Evolutionary conservation across 2,329 filamentous ascomycete genomes (phyloP).

Genomic region (Alternaria ventricosa): DNA sequence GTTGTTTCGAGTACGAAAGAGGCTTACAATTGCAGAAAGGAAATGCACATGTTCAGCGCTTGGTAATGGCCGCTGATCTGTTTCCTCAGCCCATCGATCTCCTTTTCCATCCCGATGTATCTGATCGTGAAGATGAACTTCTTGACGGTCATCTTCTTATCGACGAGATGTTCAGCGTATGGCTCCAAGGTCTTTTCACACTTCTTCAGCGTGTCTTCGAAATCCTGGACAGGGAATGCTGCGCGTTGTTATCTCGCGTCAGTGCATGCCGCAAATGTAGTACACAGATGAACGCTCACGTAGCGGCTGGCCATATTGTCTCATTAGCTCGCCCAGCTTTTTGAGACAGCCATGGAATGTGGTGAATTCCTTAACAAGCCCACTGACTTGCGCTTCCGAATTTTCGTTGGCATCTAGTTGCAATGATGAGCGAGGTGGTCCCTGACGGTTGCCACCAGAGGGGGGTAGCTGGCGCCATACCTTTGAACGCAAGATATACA

Average conservation of each 20-base stretch:
- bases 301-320: slow-evolving; percentile 34
- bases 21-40: slow-evolving; percentile 38
- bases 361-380: slow-evolving; percentile 38
- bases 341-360: slow-evolving; percentile 39
- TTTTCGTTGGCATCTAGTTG: slow-evolving; percentile 43
- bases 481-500: slow-evolving; percentile 44
- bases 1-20: not conserved
- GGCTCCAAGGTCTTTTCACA: slow-evolving; percentile 39
- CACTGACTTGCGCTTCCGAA: slow-evolving; percentile 41
- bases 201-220: slow-evolving; percentile 38
- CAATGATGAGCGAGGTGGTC: slow-evolving; percentile 11
- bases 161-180: slow-evolving; percentile 38
- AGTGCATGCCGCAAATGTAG: not conserved
- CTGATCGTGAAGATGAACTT: slow-evolving; percentile 40
- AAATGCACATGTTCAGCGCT: slow-evolving; percentile 40
- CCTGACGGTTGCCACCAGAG: not conserved
- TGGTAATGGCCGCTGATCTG: slow-evolving; percentile 41
- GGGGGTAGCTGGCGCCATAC: slow-evolving; percentile 17
- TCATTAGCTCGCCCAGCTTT: slow-evolving; percentile 40
- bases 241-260: slow-evolving; percentile 19
- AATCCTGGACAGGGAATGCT: slow-evolving; percentile 37
- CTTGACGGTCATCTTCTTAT: slow-evolving; percentile 39
- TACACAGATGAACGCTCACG: not conserved
- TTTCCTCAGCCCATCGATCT: slow-evolving; percentile 37
- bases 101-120: slow-evolving; percentile 45